Conservation (phyloP, 202 grass and related monocot genomes). For the Schoenoplectus triqueter region DNA sequence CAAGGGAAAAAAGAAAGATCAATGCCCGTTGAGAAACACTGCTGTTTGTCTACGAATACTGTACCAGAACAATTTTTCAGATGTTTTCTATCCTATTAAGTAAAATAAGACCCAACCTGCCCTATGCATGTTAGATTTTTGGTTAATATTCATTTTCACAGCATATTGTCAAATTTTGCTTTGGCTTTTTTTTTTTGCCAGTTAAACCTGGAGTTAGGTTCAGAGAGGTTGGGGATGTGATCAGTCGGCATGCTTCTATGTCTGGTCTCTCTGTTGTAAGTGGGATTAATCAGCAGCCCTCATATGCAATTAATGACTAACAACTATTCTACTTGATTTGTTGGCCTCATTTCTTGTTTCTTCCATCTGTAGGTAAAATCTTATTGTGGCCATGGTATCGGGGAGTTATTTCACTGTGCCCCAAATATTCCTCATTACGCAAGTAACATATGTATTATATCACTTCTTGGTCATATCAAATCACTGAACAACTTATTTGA, state of each 20-base stretch:
- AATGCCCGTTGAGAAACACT: not conserved
- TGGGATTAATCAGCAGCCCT: constrained; percentile 30
- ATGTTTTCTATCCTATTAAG: not conserved
- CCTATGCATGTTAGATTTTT: constrained; percentile 30
- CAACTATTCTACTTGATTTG: not conserved
- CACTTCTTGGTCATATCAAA: constrained; percentile 28
- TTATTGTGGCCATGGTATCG: constrained; percentile 96
- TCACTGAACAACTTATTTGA: constrained; percentile 12
- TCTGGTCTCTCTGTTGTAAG: constrained; percentile 93
- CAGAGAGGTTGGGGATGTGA: constrained; percentile 89
- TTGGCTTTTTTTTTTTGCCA: constrained; percentile 30
- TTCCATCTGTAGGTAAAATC: constrained; percentile 82
- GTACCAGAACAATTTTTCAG: not conserved
- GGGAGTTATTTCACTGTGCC: constrained; percentile 94
- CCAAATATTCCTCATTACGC: constrained; percentile 97
- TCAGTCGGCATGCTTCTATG: constrained; percentile 89
- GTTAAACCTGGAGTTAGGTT: constrained; percentile 98
- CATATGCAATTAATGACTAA: constrained; percentile 23
- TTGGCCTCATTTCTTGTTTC: constrained; percentile 27
- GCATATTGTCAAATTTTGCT: constrained; percentile 18
- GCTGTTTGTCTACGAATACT: not conserved
- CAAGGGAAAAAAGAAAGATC: not conserved
- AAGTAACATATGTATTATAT: constrained; percentile 54
- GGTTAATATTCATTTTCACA: constrained; percentile 27
- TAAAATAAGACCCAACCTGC: constrained; percentile 3